Percentiles rank a stretch among this genome's conserved stretches.
These are phyloP conservation scores for Heteromeles arbutifolia DNA, from an alignment of 306 rosid genomes.

Conservation along the genomic window DNA sequence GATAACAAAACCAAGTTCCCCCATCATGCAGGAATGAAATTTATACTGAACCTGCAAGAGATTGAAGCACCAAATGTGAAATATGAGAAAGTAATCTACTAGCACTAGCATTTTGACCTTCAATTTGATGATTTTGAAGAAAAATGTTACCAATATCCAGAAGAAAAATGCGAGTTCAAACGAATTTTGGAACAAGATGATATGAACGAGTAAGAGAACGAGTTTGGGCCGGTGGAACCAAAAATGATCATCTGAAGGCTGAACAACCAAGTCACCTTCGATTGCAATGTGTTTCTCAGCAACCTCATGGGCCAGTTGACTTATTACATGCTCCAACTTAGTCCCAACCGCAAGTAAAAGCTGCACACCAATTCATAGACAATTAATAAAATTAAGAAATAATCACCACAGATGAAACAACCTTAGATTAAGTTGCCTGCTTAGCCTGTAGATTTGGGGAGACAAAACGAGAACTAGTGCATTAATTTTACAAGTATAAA, in stretches of 20 bases:
- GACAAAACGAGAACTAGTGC: neutral
- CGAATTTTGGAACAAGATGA: slow-evolving; percentile 32
- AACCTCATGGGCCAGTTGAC: slow-evolving; percentile 26
- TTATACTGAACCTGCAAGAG: slow-evolving; percentile 25
- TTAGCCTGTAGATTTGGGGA: neutral
- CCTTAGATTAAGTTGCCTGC: neutral
- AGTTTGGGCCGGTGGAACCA: slow-evolving; percentile 25
- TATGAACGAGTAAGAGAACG: slow-evolving; percentile 24
- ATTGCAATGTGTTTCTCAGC: slow-evolving; percentile 33
- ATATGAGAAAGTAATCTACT: neutral
- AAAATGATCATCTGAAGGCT: slow-evolving; percentile 31
- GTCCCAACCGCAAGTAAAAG: slow-evolving; percentile 32
- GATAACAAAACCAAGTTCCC: slow-evolving; percentile 15
- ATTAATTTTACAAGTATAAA: too few species aligned
- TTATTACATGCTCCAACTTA: slow-evolving; percentile 31
- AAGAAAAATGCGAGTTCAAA: slow-evolving; percentile 33
- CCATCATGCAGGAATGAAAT: slow-evolving; percentile 35
- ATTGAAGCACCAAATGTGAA: neutral
- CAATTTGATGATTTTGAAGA: too few species aligned
- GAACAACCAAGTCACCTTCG: slow-evolving; percentile 27
- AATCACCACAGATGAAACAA: neutral
- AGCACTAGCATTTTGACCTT: neutral
- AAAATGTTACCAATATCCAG: slow-evolving; percentile 21
- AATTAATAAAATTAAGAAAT: too few species aligned
- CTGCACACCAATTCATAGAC: neutral